A percentile compares a stretch with the other conserved stretches of the same genome.
These are phyloP conservation scores for Fusarium euwallaceae DNA, from an alignment of 2,329 filamentous ascomycete genomes.

Conservation along the genomic window DNA sequence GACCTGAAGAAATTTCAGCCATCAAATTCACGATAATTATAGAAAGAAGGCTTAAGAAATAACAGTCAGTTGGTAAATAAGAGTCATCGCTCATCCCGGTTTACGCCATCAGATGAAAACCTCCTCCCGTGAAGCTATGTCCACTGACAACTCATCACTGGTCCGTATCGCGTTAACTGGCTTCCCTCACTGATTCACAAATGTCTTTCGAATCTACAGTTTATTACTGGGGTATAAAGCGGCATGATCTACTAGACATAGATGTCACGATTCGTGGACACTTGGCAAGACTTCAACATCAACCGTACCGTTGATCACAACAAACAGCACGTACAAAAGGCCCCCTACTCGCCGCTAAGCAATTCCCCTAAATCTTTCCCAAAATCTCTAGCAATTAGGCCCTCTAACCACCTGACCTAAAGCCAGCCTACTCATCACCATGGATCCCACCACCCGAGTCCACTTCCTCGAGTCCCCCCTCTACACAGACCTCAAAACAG, in stretches of 20 bases:
- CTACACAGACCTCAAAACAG: background rate
- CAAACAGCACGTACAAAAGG: background rate
- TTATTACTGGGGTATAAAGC: background rate
- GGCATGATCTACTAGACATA: background rate
- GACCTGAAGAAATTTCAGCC: background rate
- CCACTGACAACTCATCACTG: background rate
- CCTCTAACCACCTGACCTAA: background rate
- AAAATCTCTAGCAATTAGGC: background rate
- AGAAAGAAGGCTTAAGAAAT: background rate
- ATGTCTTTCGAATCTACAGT: background rate
- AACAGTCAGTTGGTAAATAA: background rate
- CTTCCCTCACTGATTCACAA: background rate
- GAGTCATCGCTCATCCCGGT: background rate
- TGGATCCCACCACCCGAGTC: background rate
- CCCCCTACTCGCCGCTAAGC: background rate
- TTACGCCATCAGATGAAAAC: background rate
- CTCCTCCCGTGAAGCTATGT: background rate
- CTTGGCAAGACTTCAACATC: background rate
- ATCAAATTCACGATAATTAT: background rate
- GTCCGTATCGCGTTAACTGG: background rate
- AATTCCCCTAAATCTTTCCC: background rate
- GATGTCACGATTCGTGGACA: background rate
- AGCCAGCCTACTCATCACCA: background rate
- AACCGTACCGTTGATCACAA: background rate
- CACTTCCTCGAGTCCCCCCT: background rate